A percentile compares a stretch with the other conserved stretches of the same genome.
Conservation (phyloP, 225 moss, liverwort and hornwort species). For the Rhytidiadelphus loreus region DNA sequence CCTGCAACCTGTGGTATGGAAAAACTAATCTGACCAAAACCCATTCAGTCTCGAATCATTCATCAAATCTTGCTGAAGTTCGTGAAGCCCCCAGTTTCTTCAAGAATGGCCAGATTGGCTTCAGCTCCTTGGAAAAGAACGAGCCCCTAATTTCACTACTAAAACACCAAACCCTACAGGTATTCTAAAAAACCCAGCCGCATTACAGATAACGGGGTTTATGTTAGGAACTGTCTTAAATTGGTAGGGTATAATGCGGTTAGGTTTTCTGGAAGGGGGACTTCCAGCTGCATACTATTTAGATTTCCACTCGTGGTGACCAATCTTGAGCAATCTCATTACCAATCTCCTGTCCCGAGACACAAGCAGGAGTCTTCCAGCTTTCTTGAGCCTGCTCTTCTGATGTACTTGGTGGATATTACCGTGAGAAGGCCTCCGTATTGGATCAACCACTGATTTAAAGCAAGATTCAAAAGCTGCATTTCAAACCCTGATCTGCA, state of each 20-base stretch:
- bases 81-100: neutral
- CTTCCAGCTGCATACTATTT: neutral
- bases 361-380: neutral
- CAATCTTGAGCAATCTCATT: neutral
- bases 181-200: neutral
- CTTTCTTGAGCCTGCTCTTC: neutral
- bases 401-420: neutral
- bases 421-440: neutral
- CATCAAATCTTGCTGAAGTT: neutral
- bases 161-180: neutral
- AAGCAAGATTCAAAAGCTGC: neutral
- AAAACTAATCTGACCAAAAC: neutral
- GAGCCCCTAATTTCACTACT: neutral
- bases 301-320: neutral
- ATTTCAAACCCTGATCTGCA: neutral
- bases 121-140: neutral
- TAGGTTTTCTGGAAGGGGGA: neutral
- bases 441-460: neutral
- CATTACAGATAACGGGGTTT: neutral
- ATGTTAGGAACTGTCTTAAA: neutral
- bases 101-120: neutral
- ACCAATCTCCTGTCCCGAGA: neutral
- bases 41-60: neutral
- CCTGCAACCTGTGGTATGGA: neutral
- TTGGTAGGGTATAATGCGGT: too few relatives aligned